A percentile compares a stretch with the other conserved stretches of the same genome.
Evolutionary conservation across 2,329 filamentous ascomycete species (phyloP).

Genomic region (Cercospora sp.): DNA sequence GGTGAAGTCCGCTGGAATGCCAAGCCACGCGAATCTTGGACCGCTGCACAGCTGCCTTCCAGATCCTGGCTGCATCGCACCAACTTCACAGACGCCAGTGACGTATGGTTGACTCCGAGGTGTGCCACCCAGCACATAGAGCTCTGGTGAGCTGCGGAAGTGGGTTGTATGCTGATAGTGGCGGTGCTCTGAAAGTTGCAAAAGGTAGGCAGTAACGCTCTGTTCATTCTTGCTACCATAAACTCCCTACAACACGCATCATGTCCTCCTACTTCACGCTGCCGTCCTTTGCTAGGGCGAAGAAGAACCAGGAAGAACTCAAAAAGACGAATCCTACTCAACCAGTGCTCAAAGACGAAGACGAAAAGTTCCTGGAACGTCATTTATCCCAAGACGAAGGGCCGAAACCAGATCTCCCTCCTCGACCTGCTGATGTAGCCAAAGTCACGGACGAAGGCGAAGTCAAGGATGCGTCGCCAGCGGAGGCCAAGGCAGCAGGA

Average conservation of each 20-base stretch:
- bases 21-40: constrained; percentile 9
- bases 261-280: constrained; percentile 37
- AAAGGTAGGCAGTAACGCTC: constrained; percentile 19
- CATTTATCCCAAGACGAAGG: constrained; percentile 32
- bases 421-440: constrained; percentile 23
- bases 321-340: constrained; percentile 40
- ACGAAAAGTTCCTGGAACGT: constrained; percentile 56
- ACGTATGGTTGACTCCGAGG: constrained; percentile 15
- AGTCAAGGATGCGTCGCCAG: constrained; percentile 25
- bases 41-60: background rate
- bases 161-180: constrained; percentile 18
- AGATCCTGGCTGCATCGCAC: constrained; percentile 17
- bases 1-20: constrained; percentile 11
- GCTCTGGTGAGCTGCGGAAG: constrained; percentile 12
- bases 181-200: constrained; percentile 13
- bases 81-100: constrained; percentile 20
- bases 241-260: background rate
- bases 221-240: constrained; percentile 8
- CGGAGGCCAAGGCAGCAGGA: constrained; percentile 31
- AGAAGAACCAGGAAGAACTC: constrained; percentile 40
- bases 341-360: constrained; percentile 60
- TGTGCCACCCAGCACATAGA: constrained; percentile 12
- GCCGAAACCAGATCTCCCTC: constrained; percentile 19
- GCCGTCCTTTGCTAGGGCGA: constrained; percentile 39
- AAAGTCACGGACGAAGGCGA: constrained; percentile 31